A percentile compares a stretch with the other conserved stretches of the same genome.
Evolutionary conservation across 2,329 filamentous ascomycete species (phyloP).

Genomic region (Cladosporium sp.): DNA sequence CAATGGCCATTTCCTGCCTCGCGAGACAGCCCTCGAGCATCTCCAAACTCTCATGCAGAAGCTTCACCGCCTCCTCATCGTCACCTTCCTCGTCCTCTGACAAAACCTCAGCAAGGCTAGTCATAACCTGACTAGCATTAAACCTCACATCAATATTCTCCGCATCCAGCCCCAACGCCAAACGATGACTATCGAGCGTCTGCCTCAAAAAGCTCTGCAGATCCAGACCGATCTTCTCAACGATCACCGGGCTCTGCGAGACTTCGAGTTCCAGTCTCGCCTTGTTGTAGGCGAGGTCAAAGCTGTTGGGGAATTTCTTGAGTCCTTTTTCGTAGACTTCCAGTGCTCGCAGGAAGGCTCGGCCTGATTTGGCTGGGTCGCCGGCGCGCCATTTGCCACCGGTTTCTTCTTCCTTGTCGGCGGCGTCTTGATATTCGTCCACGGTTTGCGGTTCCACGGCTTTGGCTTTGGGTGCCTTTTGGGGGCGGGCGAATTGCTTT

Average conservation of each 20-base stretch:
- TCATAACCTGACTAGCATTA: slow-evolving; percentile 68
- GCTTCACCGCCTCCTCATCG: slow-evolving; percentile 45
- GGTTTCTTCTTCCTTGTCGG: slow-evolving; percentile 66
- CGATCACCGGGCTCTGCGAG: slow-evolving; percentile 61
- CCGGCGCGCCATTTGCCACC: slow-evolving; percentile 72
- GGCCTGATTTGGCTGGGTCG: slow-evolving; percentile 61
- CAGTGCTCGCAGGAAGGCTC: slow-evolving; percentile 61
- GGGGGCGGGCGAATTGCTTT: slow-evolving; percentile 27
- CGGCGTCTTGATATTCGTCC: slow-evolving; percentile 65
- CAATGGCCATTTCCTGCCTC: slow-evolving; percentile 43
- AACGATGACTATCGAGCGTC: slow-evolving; percentile 60
- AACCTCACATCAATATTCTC: slow-evolving; percentile 66
- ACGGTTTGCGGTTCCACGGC: slow-evolving; percentile 54
- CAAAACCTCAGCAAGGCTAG: slow-evolving; percentile 59
- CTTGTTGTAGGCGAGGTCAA: slow-evolving; percentile 75
- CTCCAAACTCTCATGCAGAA: slow-evolving; percentile 58
- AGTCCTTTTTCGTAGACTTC: slow-evolving; percentile 63
- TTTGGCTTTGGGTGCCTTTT: slow-evolving; percentile 25
- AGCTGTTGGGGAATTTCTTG: slow-evolving; percentile 54
- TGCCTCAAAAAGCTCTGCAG: slow-evolving; percentile 54
- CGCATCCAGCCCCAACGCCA: slow-evolving; percentile 56
- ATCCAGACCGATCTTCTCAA: slow-evolving; percentile 53
- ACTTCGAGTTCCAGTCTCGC: slow-evolving; percentile 67
- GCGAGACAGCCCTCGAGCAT: slow-evolving; percentile 51
- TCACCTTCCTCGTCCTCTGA: slow-evolving; percentile 48